Evolutionary conservation across 2,329 filamentous ascomycete genomes (phyloP).

Genomic region (Lasiodiplodia citricola): DNA sequence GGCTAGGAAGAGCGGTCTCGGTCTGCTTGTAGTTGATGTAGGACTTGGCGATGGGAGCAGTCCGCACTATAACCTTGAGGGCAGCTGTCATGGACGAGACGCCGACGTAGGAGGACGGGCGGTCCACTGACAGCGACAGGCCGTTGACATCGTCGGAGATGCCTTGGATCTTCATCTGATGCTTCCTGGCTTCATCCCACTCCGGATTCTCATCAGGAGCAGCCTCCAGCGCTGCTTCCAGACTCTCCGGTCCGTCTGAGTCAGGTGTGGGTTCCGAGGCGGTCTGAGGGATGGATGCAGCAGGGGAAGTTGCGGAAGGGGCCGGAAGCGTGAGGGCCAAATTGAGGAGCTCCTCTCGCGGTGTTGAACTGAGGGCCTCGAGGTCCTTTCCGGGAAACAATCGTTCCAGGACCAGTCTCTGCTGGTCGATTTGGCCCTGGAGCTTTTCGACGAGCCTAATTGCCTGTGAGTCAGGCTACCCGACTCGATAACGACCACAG

Average conservation of each 20-base stretch:
- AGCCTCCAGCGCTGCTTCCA: slow-evolving; percentile 67
- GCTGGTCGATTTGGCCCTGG: slow-evolving; percentile 55
- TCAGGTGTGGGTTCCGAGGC: slow-evolving; percentile 38
- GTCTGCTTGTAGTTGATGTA: slow-evolving; percentile 53
- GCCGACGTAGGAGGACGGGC: slow-evolving; percentile 70
- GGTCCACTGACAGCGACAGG: slow-evolving; percentile 65
- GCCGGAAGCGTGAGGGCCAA: slow-evolving; percentile 50
- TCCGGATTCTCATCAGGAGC: slow-evolving; percentile 69
- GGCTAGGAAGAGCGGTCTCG: slow-evolving; percentile 42
- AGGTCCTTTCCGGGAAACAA: slow-evolving; percentile 51
- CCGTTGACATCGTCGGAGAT: slow-evolving; percentile 75
- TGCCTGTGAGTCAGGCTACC: slow-evolving; percentile 66
- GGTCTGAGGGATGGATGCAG: slow-evolving; percentile 26
- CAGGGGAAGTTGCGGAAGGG: slow-evolving; percentile 29
- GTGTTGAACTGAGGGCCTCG: slow-evolving; percentile 46
- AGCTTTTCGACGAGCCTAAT: slow-evolving; percentile 64
- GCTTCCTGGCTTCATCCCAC: slow-evolving; percentile 66
- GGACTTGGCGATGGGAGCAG: slow-evolving; percentile 57
- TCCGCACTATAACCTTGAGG: slow-evolving; percentile 69
- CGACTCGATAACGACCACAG: not conserved
- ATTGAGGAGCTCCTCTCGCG: slow-evolving; percentile 53
- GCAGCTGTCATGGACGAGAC: slow-evolving; percentile 78
- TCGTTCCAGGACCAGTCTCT: slow-evolving; percentile 49
- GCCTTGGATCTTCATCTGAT: slow-evolving; percentile 49
- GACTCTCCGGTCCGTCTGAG: slow-evolving; percentile 58